Evolutionary conservation across 2,329 filamentous ascomycete species (phyloP).

Genomic region (Alternaria brassicicola): DNA sequence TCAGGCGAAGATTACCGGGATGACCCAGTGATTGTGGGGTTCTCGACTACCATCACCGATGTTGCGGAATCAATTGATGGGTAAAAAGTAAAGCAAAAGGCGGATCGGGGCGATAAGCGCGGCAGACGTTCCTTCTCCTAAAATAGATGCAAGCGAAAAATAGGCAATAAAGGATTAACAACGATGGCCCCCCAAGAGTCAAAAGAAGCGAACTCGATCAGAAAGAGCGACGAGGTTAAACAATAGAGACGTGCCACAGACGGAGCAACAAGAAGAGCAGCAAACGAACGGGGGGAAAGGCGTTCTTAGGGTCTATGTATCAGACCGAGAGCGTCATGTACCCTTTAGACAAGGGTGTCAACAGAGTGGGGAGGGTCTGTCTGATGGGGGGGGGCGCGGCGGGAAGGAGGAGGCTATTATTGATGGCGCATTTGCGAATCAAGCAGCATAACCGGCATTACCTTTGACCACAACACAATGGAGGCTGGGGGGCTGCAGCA

Average conservation of each 20-base stretch:
- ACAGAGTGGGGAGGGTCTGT: constrained; percentile 10
- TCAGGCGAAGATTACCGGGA: constrained; percentile 34
- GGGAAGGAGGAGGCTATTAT: constrained; percentile 13
- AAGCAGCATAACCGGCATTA: constrained; percentile 13
- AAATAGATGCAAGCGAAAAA: constrained; percentile 5
- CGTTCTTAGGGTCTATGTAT: constrained; percentile 15
- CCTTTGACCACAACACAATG: constrained; percentile 2
- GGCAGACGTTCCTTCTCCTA: constrained; percentile 1
- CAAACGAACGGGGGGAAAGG: constrained; percentile 5
- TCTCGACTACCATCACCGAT: constrained; percentile 26
- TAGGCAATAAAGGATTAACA: constrained; percentile 14
- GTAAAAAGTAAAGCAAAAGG: constrained; percentile 1
- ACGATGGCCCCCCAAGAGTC: constrained; percentile 13
- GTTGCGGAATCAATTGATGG: constrained; percentile 5
- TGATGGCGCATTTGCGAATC: constrained; percentile 18
- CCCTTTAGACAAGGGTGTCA: constrained; percentile 5
- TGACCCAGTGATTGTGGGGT: constrained; percentile 20
- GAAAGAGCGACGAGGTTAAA: constrained; percentile 36
- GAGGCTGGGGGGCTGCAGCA: not conserved
- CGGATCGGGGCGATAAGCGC: constrained; percentile 2
- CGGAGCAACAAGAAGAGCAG: constrained; percentile 4
- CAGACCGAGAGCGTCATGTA: constrained; percentile 11
- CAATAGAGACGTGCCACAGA: constrained; percentile 24
- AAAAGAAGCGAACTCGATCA: constrained; percentile 19
- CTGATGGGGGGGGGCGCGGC: constrained; percentile 3